Percentiles rank a stretch among this genome's conserved stretches.
Evolutionary conservation across 1,139 yeast genomes (phyloP).

Genomic region (Sugiyamaella paludigena): DNA sequence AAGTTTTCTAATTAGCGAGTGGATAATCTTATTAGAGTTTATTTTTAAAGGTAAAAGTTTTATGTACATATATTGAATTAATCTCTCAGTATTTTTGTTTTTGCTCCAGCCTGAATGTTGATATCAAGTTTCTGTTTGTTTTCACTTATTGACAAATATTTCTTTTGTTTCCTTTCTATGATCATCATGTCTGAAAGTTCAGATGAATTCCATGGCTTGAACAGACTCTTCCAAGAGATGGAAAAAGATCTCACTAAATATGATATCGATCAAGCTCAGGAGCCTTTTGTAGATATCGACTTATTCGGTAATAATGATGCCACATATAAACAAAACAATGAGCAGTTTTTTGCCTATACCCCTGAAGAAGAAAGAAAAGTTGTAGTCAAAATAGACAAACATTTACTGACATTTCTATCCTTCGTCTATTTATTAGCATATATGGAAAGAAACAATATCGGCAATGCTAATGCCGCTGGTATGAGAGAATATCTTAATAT

Average conservation of each 20-base stretch:
- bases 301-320: slow-evolving; percentile 2
- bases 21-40: too few species aligned
- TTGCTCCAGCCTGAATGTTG: neutral
- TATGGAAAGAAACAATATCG: slow-evolving; percentile 47
- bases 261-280: slow-evolving; percentile 2
- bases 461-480: slow-evolving; percentile 54
- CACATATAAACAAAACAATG: neutral
- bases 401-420: slow-evolving; percentile 28
- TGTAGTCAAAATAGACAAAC: slow-evolving; percentile 24
- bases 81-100: neutral
- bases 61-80: neutral
- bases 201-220: slow-evolving; percentile 12
- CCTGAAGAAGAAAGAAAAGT: slow-evolving; percentile 20
- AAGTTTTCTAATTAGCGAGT: too few species aligned
- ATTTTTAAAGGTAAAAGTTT: too few species aligned
- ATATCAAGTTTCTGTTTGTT: neutral
- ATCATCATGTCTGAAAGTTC: slow-evolving; percentile 2
- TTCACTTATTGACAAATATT: too few species aligned
- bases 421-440: slow-evolving; percentile 30
- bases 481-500: slow-evolving; percentile 47
- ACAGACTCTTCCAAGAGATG: slow-evolving; percentile 15
- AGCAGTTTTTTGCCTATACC: slow-evolving; percentile 3
- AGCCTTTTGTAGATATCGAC: slow-evolving; percentile 7
- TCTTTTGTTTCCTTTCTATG: too few species aligned
- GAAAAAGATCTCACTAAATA: slow-evolving; percentile 12